Evolutionary conservation across 306 rosid genomes (phyloP).

Genomic region (Begonia loranthoides): DNA sequence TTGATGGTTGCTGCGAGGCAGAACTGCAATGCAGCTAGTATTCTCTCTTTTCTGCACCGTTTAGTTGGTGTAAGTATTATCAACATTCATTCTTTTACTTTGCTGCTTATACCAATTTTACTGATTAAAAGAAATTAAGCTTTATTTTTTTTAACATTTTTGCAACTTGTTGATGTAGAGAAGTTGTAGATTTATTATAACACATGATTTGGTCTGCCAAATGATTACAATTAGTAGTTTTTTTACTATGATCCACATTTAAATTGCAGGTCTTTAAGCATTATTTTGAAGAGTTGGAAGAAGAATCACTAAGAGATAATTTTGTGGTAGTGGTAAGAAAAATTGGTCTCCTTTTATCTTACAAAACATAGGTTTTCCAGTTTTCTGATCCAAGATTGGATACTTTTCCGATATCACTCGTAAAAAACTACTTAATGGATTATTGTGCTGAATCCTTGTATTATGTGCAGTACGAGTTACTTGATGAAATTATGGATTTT

Average conservation of each 20-base stretch:
- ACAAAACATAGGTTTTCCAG: too few relatives aligned
- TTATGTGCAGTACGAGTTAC: constrained; percentile 74
- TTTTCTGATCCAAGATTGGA: too few relatives aligned
- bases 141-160: not conserved
- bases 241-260: constrained; percentile 9
- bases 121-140: too few relatives aligned
- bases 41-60: constrained; percentile 85
- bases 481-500: constrained; percentile 96
- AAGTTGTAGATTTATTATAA: too few relatives aligned
- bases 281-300: constrained; percentile 91
- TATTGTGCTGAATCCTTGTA: constrained; percentile 7
- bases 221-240: not conserved
- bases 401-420: too few relatives aligned
- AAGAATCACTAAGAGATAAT: constrained; percentile 94
- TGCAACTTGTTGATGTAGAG: not conserved
- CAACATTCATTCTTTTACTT: too few relatives aligned
- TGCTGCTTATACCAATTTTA: too few relatives aligned
- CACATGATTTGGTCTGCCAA: too few relatives aligned
- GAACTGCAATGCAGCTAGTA: constrained; percentile 95
- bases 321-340: constrained; percentile 91
- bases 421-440: constrained; percentile 5
- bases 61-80: constrained; percentile 58
- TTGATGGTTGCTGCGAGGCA: constrained; percentile 86
- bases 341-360: not conserved
- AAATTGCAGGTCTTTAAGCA: constrained; percentile 81